Conservation (phyloP, 2,329 filamentous ascomycete genomes). For the Niveomyces coronatus region DNA sequence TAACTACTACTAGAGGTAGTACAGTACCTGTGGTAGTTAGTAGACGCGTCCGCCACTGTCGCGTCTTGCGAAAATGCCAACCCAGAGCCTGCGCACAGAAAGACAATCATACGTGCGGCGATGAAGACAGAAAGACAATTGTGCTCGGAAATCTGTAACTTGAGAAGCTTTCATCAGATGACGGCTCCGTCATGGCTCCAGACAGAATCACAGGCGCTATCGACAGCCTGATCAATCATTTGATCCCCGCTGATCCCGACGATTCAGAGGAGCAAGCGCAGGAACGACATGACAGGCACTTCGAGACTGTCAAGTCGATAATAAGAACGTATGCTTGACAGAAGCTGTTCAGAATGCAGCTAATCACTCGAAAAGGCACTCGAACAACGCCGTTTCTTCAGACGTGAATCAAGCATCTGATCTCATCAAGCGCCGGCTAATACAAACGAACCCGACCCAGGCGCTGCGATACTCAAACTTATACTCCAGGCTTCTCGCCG, state of each 20-base stretch:
- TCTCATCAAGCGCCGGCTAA: constrained; percentile 79
- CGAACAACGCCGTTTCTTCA: constrained; percentile 46
- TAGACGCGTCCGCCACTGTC: constrained; percentile 14
- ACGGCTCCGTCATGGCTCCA: constrained; percentile 49
- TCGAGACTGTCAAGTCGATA: constrained; percentile 39
- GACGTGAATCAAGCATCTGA: constrained; percentile 89
- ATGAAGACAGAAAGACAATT: too few relatives aligned
- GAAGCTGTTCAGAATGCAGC: too few relatives aligned
- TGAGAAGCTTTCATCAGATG: not conserved
- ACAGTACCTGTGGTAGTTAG: too few relatives aligned
- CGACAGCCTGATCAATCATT: constrained; percentile 64
- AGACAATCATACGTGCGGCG: too few relatives aligned
- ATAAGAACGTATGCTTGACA: constrained; percentile 39
- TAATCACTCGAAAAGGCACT: constrained; percentile 25
- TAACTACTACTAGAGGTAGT: constrained; percentile 1
- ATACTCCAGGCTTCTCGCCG: constrained; percentile 78
- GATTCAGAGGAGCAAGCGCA: constrained; percentile 60
- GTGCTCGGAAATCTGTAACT: not conserved
- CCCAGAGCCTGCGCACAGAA: too few relatives aligned
- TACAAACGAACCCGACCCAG: constrained; percentile 67
- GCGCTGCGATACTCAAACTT: constrained; percentile 82
- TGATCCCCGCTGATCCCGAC: constrained; percentile 55
- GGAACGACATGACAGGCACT: constrained; percentile 55
- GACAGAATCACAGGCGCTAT: constrained; percentile 70
- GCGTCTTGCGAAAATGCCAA: constrained; percentile 18